phyloP scores from a whole-genome alignment of 1,139 yeast genomes.

The Zygosaccharomyces sapae region DNA sequence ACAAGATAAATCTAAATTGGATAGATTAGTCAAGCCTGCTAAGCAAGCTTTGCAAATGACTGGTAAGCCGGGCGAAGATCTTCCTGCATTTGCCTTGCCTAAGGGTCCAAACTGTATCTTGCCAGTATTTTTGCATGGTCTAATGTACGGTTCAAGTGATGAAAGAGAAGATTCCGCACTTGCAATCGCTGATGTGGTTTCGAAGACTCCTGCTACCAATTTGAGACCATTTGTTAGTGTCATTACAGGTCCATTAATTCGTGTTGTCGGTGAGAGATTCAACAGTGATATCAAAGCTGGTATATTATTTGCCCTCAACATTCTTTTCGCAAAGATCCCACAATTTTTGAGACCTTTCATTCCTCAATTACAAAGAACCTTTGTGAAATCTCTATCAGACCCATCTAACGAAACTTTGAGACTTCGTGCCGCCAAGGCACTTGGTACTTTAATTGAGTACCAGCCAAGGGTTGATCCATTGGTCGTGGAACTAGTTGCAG shows the following conservation, averaged over 20 bases:
- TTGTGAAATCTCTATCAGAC: constrained; percentile 86
- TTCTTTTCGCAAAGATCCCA: constrained; percentile 76
- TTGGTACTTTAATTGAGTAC: constrained; percentile 79
- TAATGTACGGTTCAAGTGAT: constrained; percentile 85
- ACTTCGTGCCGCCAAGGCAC: constrained; percentile 82
- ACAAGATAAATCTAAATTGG: constrained; percentile 72
- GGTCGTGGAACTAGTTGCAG: constrained; percentile 74
- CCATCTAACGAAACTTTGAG: constrained; percentile 67
- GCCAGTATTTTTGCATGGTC: constrained; percentile 90
- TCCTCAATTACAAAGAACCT: constrained; percentile 96
- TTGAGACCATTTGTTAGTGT: constrained; percentile 87
- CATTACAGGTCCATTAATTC: constrained; percentile 94
- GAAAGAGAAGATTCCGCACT: constrained; percentile 83
- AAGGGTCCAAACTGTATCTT: constrained; percentile 84
- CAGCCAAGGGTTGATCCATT: constrained; percentile 95
- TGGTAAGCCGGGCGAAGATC: constrained; percentile 55
- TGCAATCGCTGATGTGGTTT: constrained; percentile 84
- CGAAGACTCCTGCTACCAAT: constrained; percentile 75
- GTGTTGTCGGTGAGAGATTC: constrained; percentile 96
- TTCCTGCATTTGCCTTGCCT: constrained; percentile 72
- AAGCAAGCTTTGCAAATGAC: constrained; percentile 66
- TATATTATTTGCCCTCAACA: constrained; percentile 76
- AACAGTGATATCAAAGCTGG: constrained; percentile 89
- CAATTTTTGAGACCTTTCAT: constrained; percentile 90
- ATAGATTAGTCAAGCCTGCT: constrained; percentile 72